phyloP scores from a whole-genome alignment of 1,284 basidiomycete genomes.

The Mycena sp. region DNA sequence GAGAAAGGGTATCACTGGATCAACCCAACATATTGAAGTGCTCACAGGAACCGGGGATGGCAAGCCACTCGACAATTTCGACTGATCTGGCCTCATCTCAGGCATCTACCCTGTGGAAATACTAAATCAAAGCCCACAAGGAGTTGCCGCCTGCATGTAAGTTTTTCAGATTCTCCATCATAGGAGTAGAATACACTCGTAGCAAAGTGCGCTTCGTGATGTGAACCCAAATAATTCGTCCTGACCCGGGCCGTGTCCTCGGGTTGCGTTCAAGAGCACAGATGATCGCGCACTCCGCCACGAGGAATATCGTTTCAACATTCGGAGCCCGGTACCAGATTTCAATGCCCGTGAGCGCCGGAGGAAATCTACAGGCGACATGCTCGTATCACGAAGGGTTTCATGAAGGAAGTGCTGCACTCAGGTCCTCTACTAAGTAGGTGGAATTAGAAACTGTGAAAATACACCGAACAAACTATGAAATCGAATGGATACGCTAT shows the following conservation, averaged over 20 bases:
- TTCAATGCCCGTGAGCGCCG: background rate
- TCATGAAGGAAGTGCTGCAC: conserved; percentile 16
- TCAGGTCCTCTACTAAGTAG: background rate
- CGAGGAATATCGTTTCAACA: background rate
- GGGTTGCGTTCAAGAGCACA: background rate
- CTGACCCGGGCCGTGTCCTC: background rate
- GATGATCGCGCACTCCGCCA: background rate
- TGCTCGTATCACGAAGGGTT: conserved; percentile 16
- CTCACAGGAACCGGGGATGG: conserved; percentile 27
- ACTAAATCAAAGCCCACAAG: conserved; percentile 14
- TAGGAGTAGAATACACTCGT: no score
- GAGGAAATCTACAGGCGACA: conserved; percentile 19
- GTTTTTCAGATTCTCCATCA: background rate
- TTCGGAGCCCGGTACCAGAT: background rate
- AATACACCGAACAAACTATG: no score
- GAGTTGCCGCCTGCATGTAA: conserved; percentile 21
- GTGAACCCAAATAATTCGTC: conserved; percentile 4
- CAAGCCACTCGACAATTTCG: background rate
- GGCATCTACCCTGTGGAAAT: conserved; percentile 25
- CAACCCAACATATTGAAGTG: conserved; percentile 15
- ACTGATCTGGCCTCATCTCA: background rate
- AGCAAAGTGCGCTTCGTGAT: conserved; percentile 27
- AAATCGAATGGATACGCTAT: no score
- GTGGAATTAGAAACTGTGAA: no score
- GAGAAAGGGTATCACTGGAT: conserved; percentile 14